Evolutionary conservation across 805 yeast genomes (phyloP), one percentile per base, ranked within the genome.

Genomic region (Ogataea ramenticola): DNA sequence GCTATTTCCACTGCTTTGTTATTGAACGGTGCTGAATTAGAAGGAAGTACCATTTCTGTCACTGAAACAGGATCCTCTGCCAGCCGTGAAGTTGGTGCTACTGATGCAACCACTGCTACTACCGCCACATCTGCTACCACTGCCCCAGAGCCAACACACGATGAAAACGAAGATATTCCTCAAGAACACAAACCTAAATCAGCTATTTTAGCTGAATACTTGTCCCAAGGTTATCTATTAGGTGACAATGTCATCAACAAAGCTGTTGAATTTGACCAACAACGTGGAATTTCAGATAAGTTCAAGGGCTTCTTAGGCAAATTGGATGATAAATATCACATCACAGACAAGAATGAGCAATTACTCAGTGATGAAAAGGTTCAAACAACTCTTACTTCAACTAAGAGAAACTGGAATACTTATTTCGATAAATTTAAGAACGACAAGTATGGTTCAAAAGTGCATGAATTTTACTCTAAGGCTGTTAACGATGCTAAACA

Each of bases 161-260:
- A 40, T 43, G 46, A 31, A 3, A 47, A 62, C 41, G 71, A 66
- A 42, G 87, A 82, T 51, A 74, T 83, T 43, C 62, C 71, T 5
- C 95, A 85, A 64, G 95, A 86, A 55, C 77, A 76, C 47, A 85
- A 85, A 66, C 95, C 95, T 45, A 82, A 82, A 56, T 63, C 79
- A 44, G 78, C 87, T 17, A 79, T 86, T 46, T 67, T 84, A 65
- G 91, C 93, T 1, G 91, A 85, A 62, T 75, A 82, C 53, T 67
- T 85, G 47, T 71, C 87, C 29, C 75, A 79, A n/a, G 95, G 95
- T 4, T 85, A 86, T 58, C 74, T 70, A 17, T 61, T 85, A 37
- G 71, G 81, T 39, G 93, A 86, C 60, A 64, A 70, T 41, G 64
- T 83, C 41, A 67, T 85, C 37, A 70, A 74, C 45, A 73, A 72